A percentile compares a stretch with the other conserved stretches of the same genome.
Conservation (phyloP, 352 stramenopile species). For the Halophytophthora polymorphica region DNA sequence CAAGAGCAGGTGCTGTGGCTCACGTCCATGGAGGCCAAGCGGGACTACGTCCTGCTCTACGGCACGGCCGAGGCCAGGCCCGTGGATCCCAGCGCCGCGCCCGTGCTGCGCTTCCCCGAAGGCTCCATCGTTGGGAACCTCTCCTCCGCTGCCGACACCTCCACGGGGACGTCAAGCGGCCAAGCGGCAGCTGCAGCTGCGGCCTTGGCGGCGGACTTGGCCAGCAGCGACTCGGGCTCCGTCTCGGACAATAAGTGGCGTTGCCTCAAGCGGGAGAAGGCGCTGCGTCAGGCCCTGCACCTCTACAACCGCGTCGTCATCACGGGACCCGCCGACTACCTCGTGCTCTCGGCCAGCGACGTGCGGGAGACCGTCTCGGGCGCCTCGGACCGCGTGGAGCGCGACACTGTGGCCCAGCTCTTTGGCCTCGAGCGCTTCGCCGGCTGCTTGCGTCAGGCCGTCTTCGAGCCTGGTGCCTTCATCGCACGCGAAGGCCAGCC, state of each 20-base stretch:
- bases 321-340: slow-evolving; percentile 36
- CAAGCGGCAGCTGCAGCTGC: slow-evolving; percentile 5
- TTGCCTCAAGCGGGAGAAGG: slow-evolving; percentile 34
- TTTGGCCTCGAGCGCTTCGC: slow-evolving; percentile 36
- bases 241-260: slow-evolving; percentile 31
- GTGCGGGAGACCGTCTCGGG: slow-evolving; percentile 25
- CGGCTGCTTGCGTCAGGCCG: slow-evolving; percentile 28
- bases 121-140: slow-evolving; percentile 41
- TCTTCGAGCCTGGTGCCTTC: slow-evolving; percentile 30
- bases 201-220: not conserved
- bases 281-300: slow-evolving; percentile 25
- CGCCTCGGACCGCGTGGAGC: slow-evolving; percentile 29
- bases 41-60: slow-evolving; percentile 40
- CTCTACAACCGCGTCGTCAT: slow-evolving; percentile 41
- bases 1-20: slow-evolving; percentile 39
- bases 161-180: not conserved
- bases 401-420: slow-evolving; percentile 22
- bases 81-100: slow-evolving; percentile 21
- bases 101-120: slow-evolving; percentile 33
- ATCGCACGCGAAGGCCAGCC: slow-evolving; percentile 29
- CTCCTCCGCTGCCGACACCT: slow-evolving; percentile 1
- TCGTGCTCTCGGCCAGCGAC: slow-evolving; percentile 33
- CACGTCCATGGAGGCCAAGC: slow-evolving; percentile 32
- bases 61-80: slow-evolving; percentile 37
- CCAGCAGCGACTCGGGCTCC: not conserved